phyloP scores from a whole-genome alignment of 2,329 filamentous ascomycete species.

The Drechslerella stenobrocha region DNA sequence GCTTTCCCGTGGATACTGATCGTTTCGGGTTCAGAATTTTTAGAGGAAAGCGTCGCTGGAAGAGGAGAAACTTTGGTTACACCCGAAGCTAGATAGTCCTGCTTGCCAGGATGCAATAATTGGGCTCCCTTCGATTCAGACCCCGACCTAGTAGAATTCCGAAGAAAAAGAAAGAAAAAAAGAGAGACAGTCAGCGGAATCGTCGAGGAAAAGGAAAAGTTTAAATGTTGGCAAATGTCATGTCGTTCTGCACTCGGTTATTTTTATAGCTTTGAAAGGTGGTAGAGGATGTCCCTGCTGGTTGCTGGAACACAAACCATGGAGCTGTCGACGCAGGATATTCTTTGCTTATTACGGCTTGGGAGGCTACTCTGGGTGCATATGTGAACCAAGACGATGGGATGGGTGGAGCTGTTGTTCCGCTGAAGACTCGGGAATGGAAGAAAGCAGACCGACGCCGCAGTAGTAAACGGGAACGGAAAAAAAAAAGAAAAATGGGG shows the following conservation, averaged over 20 bases:
- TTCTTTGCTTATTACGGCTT: conserved; percentile 29
- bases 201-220: conserved; percentile 30
- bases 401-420: conserved; percentile 19
- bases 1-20: conserved; percentile 44
- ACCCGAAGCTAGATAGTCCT: conserved; percentile 42
- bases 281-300: conserved; percentile 22
- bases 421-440: conserved; percentile 10
- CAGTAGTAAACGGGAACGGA: conserved; percentile 4
- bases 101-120: conserved; percentile 28
- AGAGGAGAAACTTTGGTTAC: conserved; percentile 34
- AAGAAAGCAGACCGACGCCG: conserved; percentile 10
- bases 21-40: conserved; percentile 32
- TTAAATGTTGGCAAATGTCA: conserved; percentile 41
- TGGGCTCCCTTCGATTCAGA: conserved; percentile 26
- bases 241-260: too few relatives aligned
- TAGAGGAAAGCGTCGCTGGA: conserved; percentile 23
- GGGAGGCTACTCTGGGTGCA: conserved; percentile 31
- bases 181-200: conserved; percentile 21
- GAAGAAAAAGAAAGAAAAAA: conserved; percentile 13
- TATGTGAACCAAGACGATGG: conserved; percentile 33
- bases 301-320: conserved; percentile 46
- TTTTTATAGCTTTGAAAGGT: conserved; percentile 33
- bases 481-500: conserved; percentile 21
- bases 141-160: conserved; percentile 14
- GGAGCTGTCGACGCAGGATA: conserved; percentile 29